These are phyloP conservation scores for Phytomonas sp. DNA, from an alignment of 208 protist species.

Conservation along the genomic window DNA sequence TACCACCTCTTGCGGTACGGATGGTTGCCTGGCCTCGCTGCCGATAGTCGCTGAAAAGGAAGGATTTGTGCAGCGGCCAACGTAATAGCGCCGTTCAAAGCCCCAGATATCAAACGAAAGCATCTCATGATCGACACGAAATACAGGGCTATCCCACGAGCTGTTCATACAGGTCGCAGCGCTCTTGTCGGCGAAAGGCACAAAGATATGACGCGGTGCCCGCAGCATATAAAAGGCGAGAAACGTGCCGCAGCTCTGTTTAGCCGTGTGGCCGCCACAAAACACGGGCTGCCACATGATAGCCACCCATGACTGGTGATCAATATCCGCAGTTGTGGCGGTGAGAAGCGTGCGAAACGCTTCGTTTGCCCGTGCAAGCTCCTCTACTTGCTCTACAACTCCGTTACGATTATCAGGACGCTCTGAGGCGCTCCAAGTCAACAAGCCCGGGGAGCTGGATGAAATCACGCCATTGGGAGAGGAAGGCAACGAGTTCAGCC, in stretches of 20 bases:
- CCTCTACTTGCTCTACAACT: slow-evolving; percentile 56
- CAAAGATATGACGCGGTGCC: slow-evolving; percentile 55
- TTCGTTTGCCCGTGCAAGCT: slow-evolving; percentile 50
- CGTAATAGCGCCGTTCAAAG: slow-evolving; percentile 35
- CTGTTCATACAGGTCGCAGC: slow-evolving; percentile 52
- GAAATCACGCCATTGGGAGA: neutral
- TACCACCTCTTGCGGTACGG: neutral
- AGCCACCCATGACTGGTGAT: slow-evolving; percentile 82
- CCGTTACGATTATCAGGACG: slow-evolving; percentile 75
- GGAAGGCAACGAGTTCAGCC: neutral
- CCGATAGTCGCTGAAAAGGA: neutral
- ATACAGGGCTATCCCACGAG: slow-evolving; percentile 55
- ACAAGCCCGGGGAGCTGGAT: slow-evolving; percentile 17
- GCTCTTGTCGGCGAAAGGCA: slow-evolving; percentile 34
- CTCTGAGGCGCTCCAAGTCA: slow-evolving; percentile 70
- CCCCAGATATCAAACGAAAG: slow-evolving; percentile 66
- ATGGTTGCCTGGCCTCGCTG: neutral
- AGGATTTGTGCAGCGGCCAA: slow-evolving; percentile 20
- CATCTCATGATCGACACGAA: slow-evolving; percentile 49
- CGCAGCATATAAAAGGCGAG: slow-evolving; percentile 80
- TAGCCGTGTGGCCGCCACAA: slow-evolving; percentile 62
- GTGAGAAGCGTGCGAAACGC: slow-evolving; percentile 54
- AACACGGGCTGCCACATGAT: slow-evolving; percentile 83
- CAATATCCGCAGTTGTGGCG: slow-evolving; percentile 57
- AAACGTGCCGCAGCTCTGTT: slow-evolving; percentile 80